Evolutionary conservation across 2,329 filamentous ascomycete species (phyloP), one percentile per base, ranked within the genome.

Genomic region (Pseudogymnoascus sp.): DNA sequence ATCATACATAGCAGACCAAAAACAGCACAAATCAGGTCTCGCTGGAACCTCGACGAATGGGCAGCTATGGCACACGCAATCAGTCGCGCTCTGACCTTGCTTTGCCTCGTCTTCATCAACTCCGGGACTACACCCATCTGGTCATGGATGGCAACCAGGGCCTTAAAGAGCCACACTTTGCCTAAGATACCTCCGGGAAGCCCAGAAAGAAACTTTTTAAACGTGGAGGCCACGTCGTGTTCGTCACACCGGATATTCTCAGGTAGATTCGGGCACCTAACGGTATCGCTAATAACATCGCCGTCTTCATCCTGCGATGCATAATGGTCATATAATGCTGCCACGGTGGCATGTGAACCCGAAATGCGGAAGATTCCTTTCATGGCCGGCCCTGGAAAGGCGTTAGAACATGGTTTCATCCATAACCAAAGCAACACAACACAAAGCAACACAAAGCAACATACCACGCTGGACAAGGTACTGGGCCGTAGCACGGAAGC

Each of bases 121-220:
- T 86, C 83, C 0, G 80, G 78, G 46, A 81, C 80, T 1, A 77
- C 75, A 62, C 79, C 75, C 10, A 87, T 73, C 63, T 85, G 82
- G 16, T 78, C 82, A 64, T 86, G 79, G 14, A 89, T 84, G 10
- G 82, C 81, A 8, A 88, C 80, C 11, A 90, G 71, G 0, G 84
- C 81, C 65, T 89, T 84, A 62, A 89, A 88, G 0, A 89, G 71
- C 1, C 78, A 72, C 12, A 88, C 69, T 0, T 84, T 86, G 3
- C 87, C 87, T 0, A 90, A 75, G 41, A 90, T 85, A 0, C 87
- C 87, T 0, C 86, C 86, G 0, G 86, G 86, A 0, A 90, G 72
- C 0, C 83, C 82, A 0, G 81, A 79, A 0, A 90, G 75, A n/a
- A 90, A 77, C 11, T 79, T 81, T 69, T 89, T 89, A 73, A 90